Evolutionary conservation across 306 rosid species (phyloP), one percentile per base, ranked within the genome.

Genomic region (Quercus glauca): DNA sequence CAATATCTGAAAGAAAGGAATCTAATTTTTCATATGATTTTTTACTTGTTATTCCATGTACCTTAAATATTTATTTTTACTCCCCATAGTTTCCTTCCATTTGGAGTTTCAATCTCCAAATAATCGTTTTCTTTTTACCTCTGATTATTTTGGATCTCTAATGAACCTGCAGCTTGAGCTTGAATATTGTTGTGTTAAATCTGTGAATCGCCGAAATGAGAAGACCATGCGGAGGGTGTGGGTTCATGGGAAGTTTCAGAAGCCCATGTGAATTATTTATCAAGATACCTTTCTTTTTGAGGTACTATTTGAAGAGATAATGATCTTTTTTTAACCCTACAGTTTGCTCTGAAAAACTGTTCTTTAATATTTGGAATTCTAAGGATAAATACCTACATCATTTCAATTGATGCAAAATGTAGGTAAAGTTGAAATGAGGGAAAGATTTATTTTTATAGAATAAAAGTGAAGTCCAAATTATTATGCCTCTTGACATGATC

Each of bases 171-270:
- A 95, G 99, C 83, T 91, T 25, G 98, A 92, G 85, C 92, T 95
- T 65, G 93, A 90, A 79, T 95, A 95, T 78, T 95, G 99, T 60
- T 92, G 98, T 84, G 89, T 95, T 13, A 92, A 86, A 85, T 92
- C 99, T 2, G 85, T 80, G 43, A 95, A 95, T 82, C 94, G 97
- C 18, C 83, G 78, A 82, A 90, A 88, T 53, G 96, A 92, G 81
- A 95, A 95, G 88, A 83, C 83, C 80, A 91, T 90, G 98, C 89
- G 18, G 79, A 89, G 98, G 86, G 98, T 95, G 65, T 95, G 99
- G 99, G 95, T 95, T 83, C 98, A 95, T 61, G 99, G 92, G 80
- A 95, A 91, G 86, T 95, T 95, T 83, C 94, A 88, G 87, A 95
- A 91, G 87, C 94, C 96, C 60, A 59, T 76, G 9, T 84, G 74